Evolutionary conservation across 2,329 filamentous ascomycete species (phyloP), one percentile per base, ranked within the genome.

Genomic region (Fusarium foetens): DNA sequence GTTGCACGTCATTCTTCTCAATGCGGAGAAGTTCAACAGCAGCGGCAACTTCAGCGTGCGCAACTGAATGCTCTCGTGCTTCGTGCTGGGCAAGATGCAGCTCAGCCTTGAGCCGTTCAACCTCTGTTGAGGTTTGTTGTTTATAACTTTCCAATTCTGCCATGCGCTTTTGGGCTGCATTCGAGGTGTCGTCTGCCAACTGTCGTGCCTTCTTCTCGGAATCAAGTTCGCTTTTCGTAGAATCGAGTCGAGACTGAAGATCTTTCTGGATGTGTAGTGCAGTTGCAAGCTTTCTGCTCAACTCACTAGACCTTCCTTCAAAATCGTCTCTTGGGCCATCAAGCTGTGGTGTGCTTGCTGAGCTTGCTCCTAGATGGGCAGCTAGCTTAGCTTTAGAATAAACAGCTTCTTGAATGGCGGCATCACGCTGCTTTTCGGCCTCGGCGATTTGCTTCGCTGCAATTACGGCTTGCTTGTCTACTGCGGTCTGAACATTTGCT

Each of bases 351-450:
- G 89, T 87, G 77, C 86, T 87, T 45, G 85, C 85, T 57, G 90
- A 87, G 75, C 92, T 94, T 61, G 90, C 87, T 41, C 88, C 91
- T 7, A 81, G 76, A 71, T 94, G 92, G 12, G 94, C 95, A 35
- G 95, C 95, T 57, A 98, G 85, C 79, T 94, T 98, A 6, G 97
- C 94, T 79, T 97, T 97, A 38, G 95, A 94, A 81, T 98, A 98
- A 1, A 96, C 93, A 2, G 96, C 96, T 83, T 99, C 97, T 76
- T 92, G 93, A 59, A 99, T 91, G n/a, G 96, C 96, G 43, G 92
- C 91, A 81, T 99, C 96, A 55, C 97, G 89, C 83, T 99, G 96
- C 79, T 93, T 95, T 80, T 99, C 96, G 3, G 97, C 92, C 79
- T 98, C 95, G 4, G 95, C 95, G 69, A 99, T 95, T 69, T 95